Base-by-base conservation (phyloP, 78 protist genomes). In the Dictyostelium intermedium region DNA sequence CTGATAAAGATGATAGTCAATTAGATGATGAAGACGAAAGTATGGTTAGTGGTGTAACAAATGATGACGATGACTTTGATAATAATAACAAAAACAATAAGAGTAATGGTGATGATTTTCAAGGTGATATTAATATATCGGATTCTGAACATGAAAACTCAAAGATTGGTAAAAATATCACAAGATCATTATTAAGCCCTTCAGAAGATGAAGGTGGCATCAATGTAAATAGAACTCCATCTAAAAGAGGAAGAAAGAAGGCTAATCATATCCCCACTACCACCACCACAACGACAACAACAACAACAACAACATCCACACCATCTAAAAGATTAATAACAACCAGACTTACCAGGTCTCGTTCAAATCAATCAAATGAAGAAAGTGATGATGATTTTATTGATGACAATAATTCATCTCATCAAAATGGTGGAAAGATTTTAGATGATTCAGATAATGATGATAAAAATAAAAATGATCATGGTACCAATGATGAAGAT, bases 311-410 rank as follows among this genome's bases (percentile, higher is more conserved):
- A 2, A 11, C 47, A 72, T 16, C 80, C 9, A 56, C 66, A 56
- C 66, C 66, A 20, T 56, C 66, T 9, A 82, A 69, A 18, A 61
- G 78, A 83, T 83, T 77, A 60, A 32, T 20, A 18, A 23, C 83
- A 78, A n/a, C 32, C 7, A 37, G 32, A 78, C n/a, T 37, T 23
- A 45, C 83, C 0, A 43, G 63, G 43, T 34, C 25, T 16, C 41
- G 39, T 50, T 80, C 47, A 73, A 74, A 20, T 69, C 91, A 84
- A 43, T 47, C 63, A n/a, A 39, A 63, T 20, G 79, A 83, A 63
- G 79, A 66, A 25, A n/a, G 47, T 84, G 34, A 25, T 30, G 18
- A 27, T 35, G 25, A 39, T 34, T 16, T 32, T 23, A 56, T 41
- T 76, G 45, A 84, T 43, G 41, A 69, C 16, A 70, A 69, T 39